Evolutionary conservation across 73 alveolate genomes (phyloP), one percentile per base, ranked within the genome.

Genomic region (Paramecium sexaurelia): DNA sequence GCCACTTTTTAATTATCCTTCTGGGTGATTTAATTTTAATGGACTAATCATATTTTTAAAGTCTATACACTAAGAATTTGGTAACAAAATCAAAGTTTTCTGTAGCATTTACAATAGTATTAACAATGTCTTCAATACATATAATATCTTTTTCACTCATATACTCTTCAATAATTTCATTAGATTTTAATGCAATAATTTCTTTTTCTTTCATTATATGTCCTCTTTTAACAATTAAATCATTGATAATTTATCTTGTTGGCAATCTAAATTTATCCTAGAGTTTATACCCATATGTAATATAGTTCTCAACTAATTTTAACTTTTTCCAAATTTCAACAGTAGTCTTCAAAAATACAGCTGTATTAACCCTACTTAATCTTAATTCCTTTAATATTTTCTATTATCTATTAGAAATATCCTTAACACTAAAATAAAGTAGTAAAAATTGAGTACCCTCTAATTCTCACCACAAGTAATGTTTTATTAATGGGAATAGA

Each of bases 41-140:
- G 94, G 87, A 20, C 94, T 88, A 39, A 20, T 1, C 6, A 24
- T 20, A 13, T 69, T 9, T 41, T 20, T 33, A 41, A 11, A 45
- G 19, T 3, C 3, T 43, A 26, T 88, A 88, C 94, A 75, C 85
- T 88, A 88, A 88, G 91, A 88, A 88, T 68, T 66, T 37, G 33
- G 85, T 75, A 61, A 88, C 94, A 11, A 82, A 36, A 17, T 88
- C 94, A 24, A 88, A 88, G 41, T 69, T 67, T 11, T 75, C 91
- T 22, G 84, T 36, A 24, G 41, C 69, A 67, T 82, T 84, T 32
- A 75, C 89, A 6, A 88, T 88, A 26, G 69, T 66, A 69, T 88
- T 88, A 7, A 88, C 94, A 29, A 88, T 43, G 35, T 88, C 94
- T 33, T 88, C 94, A 55, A 88, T 24, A 43, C 94, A 88, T 69